Evolutionary conservation across 2,329 filamentous ascomycete species (phyloP).

Genomic region (Stagonosporopsis cucurbitacearum): DNA sequence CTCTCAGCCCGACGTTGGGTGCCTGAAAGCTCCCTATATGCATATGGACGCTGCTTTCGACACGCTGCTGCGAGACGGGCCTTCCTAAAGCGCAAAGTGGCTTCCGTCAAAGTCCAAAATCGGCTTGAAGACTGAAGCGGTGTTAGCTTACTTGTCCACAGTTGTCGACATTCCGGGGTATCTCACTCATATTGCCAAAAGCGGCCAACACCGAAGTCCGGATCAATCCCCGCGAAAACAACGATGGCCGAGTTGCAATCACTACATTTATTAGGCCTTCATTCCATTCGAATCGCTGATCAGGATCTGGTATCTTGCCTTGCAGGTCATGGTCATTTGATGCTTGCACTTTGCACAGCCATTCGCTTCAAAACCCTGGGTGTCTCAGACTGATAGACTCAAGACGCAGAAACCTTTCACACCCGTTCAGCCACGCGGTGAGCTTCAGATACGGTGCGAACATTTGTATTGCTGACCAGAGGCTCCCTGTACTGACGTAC

Average conservation of each 20-base stretch:
- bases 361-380: conserved; percentile 28
- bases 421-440: conserved; percentile 31
- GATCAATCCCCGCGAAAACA: neutral
- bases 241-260: neutral
- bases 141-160: neutral
- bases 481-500: conserved; percentile 28
- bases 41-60: neutral
- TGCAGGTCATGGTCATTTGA: neutral
- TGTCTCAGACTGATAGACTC: conserved; percentile 30
- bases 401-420: conserved; percentile 17
- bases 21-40: neutral
- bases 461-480: conserved; percentile 10
- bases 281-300: neutral
- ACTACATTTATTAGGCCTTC: conserved; percentile 4
- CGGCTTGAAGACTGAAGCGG: neutral
- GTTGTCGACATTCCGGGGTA: neutral
- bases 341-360: conserved; percentile 20
- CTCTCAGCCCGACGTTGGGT: neutral
- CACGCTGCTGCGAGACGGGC: neutral
- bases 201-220: conserved; percentile 10
- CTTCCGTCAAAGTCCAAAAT: neutral
- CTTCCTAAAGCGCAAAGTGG: neutral
- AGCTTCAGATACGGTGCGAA: conserved; percentile 22
- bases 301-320: conserved; percentile 1
- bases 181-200: neutral